Evolutionary conservation across 169 alveolate genomes (phyloP), one percentile per base, ranked within the genome.

Genomic region (Eimeria praecox): DNA sequence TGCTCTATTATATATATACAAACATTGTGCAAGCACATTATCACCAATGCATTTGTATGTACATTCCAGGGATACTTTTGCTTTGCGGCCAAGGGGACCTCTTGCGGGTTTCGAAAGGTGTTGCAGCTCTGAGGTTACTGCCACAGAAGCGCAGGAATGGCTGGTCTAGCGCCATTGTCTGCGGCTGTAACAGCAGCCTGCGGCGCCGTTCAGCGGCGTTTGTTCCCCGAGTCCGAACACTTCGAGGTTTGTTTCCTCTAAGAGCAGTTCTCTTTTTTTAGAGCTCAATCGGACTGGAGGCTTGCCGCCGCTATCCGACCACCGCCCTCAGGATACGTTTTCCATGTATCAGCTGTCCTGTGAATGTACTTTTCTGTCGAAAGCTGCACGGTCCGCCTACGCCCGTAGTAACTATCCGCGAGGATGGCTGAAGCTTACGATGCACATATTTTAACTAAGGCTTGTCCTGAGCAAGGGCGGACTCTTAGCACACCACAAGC

Each of bases 211-310:
- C 22, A 49, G 88, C 88, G 42, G 66, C 88, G 59, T 27, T 46
- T 66, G 59, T 27, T 46, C 88, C 64, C 52, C 44, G 59, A 44
- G 38, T n/a, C 88, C 46, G 40, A 2, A 44, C 35, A 78, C 62
- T 78, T 42, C 88, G 88, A 78, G 64, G 88, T 78, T 78, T 78
- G 66, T 78, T 46, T 78, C 88, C 88, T 78, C 40, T 22, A 78
- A 78, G 87, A 77, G 88, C 88, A 78, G 88, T 44, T 38, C 40
- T 42, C 88, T 78, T 77, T 78, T 49, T 49, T 42, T 78, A 73
- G 83, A 73, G 83, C 14, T n/a, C 52, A 30, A 73, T 38, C 33
- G 80, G 49, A 12, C 46, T 3, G n/a, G 80, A 24, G n/a, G 80
- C 49, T 69, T 14, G 4, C 46, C 49, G 10, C 80, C 80, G 0